A percentile compares a stretch with the other conserved stretches of the same genome.
These are phyloP conservation scores for Pyricularia pennisetigena DNA, from an alignment of 2,329 filamentous ascomycete genomes.

Conservation along the genomic window DNA sequence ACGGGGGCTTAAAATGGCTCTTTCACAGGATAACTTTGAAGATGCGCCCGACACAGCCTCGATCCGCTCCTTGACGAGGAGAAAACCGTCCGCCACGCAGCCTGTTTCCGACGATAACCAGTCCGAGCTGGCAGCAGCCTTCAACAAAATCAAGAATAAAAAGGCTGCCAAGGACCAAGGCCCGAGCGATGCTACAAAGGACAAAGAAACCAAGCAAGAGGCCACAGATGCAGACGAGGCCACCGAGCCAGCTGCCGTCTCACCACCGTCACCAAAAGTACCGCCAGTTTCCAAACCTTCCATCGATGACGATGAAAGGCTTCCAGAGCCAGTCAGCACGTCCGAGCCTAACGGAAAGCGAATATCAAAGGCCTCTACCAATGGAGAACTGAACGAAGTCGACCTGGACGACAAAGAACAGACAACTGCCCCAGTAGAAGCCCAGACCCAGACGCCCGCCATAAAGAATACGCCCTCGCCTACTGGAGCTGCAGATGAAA, in stretches of 20 bases:
- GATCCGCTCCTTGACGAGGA: conserved; percentile 52
- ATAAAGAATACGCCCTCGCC: not conserved
- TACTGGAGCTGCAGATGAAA: not conserved
- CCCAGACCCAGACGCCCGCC: too few species aligned
- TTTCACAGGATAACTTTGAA: conserved; percentile 63
- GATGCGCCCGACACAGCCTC: conserved; percentile 64
- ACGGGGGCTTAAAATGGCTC: not conserved
- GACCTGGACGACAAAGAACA: conserved; percentile 53
- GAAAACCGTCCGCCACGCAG: conserved; percentile 27
- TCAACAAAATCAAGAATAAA: conserved; percentile 11
- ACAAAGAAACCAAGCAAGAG: not conserved
- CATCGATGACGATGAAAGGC: not conserved
- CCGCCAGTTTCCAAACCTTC: not conserved
- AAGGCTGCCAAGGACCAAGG: conserved; percentile 14
- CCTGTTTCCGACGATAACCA: conserved; percentile 14
- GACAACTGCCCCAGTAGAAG: conserved; percentile 7
- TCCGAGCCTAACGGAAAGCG: conserved; percentile 26
- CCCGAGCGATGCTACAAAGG: not conserved
- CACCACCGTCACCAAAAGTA: not conserved
- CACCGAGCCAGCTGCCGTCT: not conserved
- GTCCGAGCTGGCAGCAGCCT: conserved; percentile 17
- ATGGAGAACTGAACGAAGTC: conserved; percentile 44
- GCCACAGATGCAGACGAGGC: not conserved
- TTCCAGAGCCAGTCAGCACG: not conserved
- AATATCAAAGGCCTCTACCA: conserved; percentile 32